A percentile compares a stretch with the other conserved stretches of the same genome.
These are phyloP conservation scores for Spirogloea muscicola DNA, from an alignment of 139 green algal genomes.

Conservation along the genomic window DNA sequence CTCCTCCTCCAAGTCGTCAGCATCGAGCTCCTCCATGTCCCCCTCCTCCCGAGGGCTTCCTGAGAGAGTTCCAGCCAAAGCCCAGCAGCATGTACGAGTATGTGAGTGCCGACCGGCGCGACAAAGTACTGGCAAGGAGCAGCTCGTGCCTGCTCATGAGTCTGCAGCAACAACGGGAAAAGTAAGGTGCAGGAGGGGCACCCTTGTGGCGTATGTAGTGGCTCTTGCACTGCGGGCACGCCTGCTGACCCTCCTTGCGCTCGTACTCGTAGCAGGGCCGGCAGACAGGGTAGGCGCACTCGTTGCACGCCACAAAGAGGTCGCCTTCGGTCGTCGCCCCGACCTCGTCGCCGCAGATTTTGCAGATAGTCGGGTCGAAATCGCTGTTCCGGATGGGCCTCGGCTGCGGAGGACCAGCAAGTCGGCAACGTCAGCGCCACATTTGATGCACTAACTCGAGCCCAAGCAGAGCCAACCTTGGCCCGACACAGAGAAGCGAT, in stretches of 20 bases:
- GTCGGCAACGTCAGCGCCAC: no score
- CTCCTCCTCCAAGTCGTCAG: conserved; percentile 11
- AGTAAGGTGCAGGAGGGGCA: no score
- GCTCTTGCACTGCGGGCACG: conserved; percentile 17
- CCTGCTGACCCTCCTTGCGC: neutral
- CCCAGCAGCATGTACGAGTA: neutral
- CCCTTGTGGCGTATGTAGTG: conserved; percentile 17
- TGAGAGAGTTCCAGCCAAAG: no score
- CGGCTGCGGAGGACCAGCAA: no score
- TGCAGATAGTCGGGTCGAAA: conserved; percentile 9
- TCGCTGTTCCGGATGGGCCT: no score
- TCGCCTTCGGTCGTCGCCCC: neutral
- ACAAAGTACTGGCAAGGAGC: neutral
- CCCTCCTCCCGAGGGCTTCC: conserved; percentile 20
- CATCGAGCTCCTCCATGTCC: conserved; percentile 18
- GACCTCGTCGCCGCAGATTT: conserved; percentile 22
- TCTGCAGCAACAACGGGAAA: no score
- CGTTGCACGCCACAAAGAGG: conserved; percentile 30
- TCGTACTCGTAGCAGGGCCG: conserved; percentile 32
- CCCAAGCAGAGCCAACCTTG: no score
- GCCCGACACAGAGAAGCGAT: no score
- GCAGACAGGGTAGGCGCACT: conserved; percentile 22
- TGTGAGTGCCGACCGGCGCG: neutral
- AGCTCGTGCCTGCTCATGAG: no score
- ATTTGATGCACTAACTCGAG: no score